Percentiles rank a stretch among this genome's conserved stretches.
These are phyloP conservation scores for Kwoniella bestiolae DNA, from an alignment of 768 basidiomycete species.

Conservation along the genomic window DNA sequence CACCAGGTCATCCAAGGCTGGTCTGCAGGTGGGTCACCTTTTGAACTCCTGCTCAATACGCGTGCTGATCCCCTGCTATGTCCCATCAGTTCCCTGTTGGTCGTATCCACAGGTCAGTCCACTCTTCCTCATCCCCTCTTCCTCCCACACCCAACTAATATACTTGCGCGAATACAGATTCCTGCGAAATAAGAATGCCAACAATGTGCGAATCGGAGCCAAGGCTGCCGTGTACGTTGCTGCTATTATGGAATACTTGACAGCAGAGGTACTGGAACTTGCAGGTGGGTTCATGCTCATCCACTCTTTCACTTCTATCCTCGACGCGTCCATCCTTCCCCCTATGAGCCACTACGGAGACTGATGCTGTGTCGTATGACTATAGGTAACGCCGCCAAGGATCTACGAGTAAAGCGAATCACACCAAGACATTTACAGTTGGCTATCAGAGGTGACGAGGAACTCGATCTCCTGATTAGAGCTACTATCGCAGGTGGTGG, in stretches of 20 bases:
- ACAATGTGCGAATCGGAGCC: slow-evolving; percentile 94
- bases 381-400: slow-evolving; percentile 94
- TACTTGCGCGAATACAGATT: slow-evolving; percentile 28
- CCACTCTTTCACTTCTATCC: not conserved
- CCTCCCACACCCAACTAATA: not conserved
- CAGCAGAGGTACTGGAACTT: slow-evolving; percentile 92
- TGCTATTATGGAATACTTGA: slow-evolving; percentile 93
- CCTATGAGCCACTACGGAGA: too few relatives aligned
- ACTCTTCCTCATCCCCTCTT: not conserved
- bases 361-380: too few relatives aligned
- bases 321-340: slow-evolving; percentile 3
- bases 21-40: slow-evolving; percentile 70
- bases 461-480: slow-evolving; percentile 90
- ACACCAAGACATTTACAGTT: slow-evolving; percentile 94
- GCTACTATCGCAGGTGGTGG: slow-evolving; percentile 79
- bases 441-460: slow-evolving; percentile 95
- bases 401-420: slow-evolving; percentile 95
- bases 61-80: not conserved
- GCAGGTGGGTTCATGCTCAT: slow-evolving; percentile 68
- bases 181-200: slow-evolving; percentile 86
- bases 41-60: slow-evolving; percentile 6
- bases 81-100: slow-evolving; percentile 82
- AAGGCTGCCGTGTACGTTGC: slow-evolving; percentile 97
- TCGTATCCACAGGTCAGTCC: slow-evolving; percentile 86
- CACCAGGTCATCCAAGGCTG: slow-evolving; percentile 76